phyloP scores from a whole-genome alignment of 345 rosid species.

The Draba incana region DNA sequence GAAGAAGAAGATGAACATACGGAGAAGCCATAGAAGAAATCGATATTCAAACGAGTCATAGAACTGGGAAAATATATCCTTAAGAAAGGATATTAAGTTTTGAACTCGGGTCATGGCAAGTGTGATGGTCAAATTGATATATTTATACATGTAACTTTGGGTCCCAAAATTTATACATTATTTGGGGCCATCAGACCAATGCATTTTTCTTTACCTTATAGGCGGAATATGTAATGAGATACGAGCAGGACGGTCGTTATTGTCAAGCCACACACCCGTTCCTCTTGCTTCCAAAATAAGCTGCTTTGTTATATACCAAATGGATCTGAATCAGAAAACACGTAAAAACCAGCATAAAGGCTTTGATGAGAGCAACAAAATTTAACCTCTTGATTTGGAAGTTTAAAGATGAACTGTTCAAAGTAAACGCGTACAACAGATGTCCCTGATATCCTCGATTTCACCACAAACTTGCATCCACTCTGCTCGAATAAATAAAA shows the following conservation, averaged over 20 bases:
- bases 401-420: slow-evolving; percentile 71
- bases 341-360: background rate
- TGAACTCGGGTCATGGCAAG: too few relatives aligned
- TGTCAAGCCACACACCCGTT: slow-evolving; percentile 72
- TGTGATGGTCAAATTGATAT: too few relatives aligned
- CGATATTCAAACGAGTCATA: too few relatives aligned
- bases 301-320: slow-evolving; percentile 40
- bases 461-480: slow-evolving; percentile 71
- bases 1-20: too few relatives aligned
- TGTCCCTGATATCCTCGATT: slow-evolving; percentile 64
- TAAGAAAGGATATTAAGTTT: too few relatives aligned
- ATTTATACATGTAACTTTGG: too few relatives aligned
- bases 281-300: slow-evolving; percentile 76
- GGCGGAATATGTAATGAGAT: slow-evolving; percentile 54
- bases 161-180: too few relatives aligned
- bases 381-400: slow-evolving; percentile 67
- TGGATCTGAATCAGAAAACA: background rate
- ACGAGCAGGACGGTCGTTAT: slow-evolving; percentile 66
- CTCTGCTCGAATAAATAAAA: slow-evolving; percentile 48
- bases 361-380: background rate
- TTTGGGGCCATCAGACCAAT: too few relatives aligned
- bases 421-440: slow-evolving; percentile 74
- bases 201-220: background rate
- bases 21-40: too few relatives aligned
- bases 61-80: too few relatives aligned